Base-by-base conservation (phyloP, 345 rosid genomes). In the Trapa bicornis region DNA sequence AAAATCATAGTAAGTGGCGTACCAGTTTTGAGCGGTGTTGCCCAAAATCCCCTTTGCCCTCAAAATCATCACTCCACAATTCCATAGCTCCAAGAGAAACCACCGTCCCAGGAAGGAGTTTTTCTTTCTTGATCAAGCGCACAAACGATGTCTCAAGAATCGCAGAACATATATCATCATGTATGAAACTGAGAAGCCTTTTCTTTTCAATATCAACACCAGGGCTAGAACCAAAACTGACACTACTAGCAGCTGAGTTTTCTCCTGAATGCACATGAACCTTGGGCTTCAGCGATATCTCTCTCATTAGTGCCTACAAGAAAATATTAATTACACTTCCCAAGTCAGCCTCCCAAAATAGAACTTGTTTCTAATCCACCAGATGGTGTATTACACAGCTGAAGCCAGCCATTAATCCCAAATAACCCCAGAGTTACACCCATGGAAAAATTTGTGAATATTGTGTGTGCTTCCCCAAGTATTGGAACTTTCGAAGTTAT, bases 11-110 rank as follows among this genome's bases (percentile, higher is more conserved):
- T 43, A 16, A 29, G 37, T 39, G 50, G 61, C 76, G 45, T 84
- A 87, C 96, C 87, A 93, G 86, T 80, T 82, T 90, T 67, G 84
- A 81, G 53, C 97, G 91, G 71, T 90, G 90, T 75, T 86, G 97
- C 80, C 97, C 77, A 57, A 93, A 90, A 42, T 90, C 92, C 36
- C 95, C 97, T 80, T 85, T 90, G 75, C 90, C 88, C 74, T 88
- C 98, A 58, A 86, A 83, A 79, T 84, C 96, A 79, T 90, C 96
- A 80, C 82, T 93, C 98, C 98, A 90, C 68, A 93, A 79, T 80
- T 90, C 97, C 72, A 90, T 58, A 32, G 80, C 54, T 50, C 85
- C 94, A 67, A 76, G 75, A 56, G 89, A 83, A 48, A 71, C 77
- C 66, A 86, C 67, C 53, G 81, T 54, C 63, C 80, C 89, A 42